phyloP scores from a whole-genome alignment of 331 rosid species.

The Malus hybrid region DNA sequence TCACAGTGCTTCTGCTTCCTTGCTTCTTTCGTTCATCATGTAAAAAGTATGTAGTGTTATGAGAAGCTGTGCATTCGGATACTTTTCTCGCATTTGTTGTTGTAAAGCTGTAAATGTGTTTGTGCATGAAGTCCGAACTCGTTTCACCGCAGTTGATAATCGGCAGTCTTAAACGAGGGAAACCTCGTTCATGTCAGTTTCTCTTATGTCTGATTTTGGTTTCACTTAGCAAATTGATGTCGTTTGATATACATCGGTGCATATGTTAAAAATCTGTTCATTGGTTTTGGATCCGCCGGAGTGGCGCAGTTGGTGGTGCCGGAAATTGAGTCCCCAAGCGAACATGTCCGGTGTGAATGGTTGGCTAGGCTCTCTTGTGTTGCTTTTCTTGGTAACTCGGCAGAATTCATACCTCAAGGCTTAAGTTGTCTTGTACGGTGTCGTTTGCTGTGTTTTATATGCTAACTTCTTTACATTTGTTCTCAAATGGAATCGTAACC shows the following conservation, averaged over 20 bases:
- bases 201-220: background rate
- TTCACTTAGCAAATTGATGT: background rate
- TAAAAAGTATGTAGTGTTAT: conserved; percentile 25
- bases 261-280: no score
- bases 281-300: no score
- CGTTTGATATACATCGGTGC: no score
- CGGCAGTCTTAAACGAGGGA: background rate
- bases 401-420: background rate
- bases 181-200: background rate
- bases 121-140: conserved; percentile 11
- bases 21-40: conserved; percentile 10
- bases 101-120: conserved; percentile 33
- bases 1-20: background rate
- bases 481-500: background rate
- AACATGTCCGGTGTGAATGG: no score
- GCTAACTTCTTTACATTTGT: background rate
- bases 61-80: conserved; percentile 9
- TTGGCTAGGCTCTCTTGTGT: background rate
- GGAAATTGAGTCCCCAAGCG: no score
- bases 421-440: background rate
- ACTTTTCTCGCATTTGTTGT: conserved; percentile 3
- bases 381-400: background rate
- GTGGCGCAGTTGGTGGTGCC: no score
- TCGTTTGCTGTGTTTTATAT: background rate
- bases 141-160: background rate